Base-by-base conservation (phyloP, 75 land plant species). In the Picea sitchensis region DNA sequence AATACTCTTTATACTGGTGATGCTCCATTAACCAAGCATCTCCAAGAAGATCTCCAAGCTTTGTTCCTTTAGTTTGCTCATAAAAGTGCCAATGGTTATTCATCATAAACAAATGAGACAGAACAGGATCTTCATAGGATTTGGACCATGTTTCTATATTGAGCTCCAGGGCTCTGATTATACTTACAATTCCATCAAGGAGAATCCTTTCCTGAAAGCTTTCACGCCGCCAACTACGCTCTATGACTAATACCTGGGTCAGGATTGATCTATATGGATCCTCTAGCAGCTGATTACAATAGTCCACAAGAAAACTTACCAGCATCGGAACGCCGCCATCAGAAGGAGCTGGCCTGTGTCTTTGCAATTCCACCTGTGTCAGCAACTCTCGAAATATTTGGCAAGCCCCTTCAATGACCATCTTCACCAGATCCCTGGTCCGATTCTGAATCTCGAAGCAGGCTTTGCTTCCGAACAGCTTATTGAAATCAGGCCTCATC, bases 311-410 rank as follows among this genome's bases (percentile, higher is more conserved):
- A 71, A 93, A 95, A 78, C 87, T 90, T 51, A 87, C 84, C 34
- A 95, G 76, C 77, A 81, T 87, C 5, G 87, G 90, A 26, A 93
- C 87, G 11, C 87, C 77, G 20, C 91, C 98, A 81, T 95, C 88
- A 0, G 73, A 7, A 21, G 91, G 85, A 9, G 93, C 84, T 21
- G 86, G 81, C 17, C 61, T 69, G 32, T 79, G 90, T 77, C 92
- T 82, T 76, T 92, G 90, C 23, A 80, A 41, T 77, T 87, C 90
- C 38, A 92, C 87, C 67, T 92, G 94, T 6, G 62, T 73, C 21
- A 78, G 67, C 9, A 92, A 79, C 72, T 90, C 88, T 72, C 78
- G 80, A 73, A 92, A 92, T 12, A 92, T 88, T 61, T 84, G 83
- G 47, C 81, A 86, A 14, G 83, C 90, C 2, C 88, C 94, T 36